Evolutionary conservation across 2,329 filamentous ascomycete genomes (phyloP).

Genomic region (Botrytis fabae): DNA sequence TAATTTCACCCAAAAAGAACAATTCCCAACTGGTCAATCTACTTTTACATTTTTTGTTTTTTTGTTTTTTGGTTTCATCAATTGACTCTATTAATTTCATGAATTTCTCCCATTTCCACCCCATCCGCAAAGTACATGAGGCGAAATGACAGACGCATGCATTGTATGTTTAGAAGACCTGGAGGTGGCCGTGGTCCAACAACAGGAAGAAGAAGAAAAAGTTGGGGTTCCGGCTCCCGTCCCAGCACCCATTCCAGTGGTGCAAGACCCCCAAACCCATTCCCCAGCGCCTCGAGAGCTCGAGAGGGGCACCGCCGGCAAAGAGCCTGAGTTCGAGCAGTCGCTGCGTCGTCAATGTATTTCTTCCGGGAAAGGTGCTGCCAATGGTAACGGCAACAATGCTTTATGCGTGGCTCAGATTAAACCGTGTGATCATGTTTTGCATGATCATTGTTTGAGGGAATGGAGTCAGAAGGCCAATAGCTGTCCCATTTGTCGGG

Average conservation of each 20-base stretch:
- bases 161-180: conserved; percentile 69
- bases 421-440: conserved; percentile 80
- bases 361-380: conserved; percentile 29
- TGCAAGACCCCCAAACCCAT: conserved; percentile 20
- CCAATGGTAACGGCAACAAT: conserved; percentile 25
- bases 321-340: conserved; percentile 18
- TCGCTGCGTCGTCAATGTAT: conserved; percentile 27
- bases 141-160: conserved; percentile 59
- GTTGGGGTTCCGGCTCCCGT: background rate
- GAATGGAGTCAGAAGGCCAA: conserved; percentile 97
- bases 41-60: background rate
- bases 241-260: background rate
- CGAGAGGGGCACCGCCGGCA: conserved; percentile 29
- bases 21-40: background rate
- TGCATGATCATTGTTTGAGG: conserved; percentile 89
- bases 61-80: background rate
- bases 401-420: conserved; percentile 53
- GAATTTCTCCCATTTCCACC: background rate
- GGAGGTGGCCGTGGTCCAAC: conserved; percentile 34
- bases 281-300: conserved; percentile 25
- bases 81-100: background rate
- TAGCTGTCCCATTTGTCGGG: conserved; percentile 95
- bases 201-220: background rate
- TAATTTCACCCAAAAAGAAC: background rate
- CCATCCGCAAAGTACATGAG: conserved; percentile 3